Evolutionary conservation across 108 stramenopile species (phyloP), one percentile per base, ranked within the genome.

Genomic region (Asterionellopsis glacialis): DNA sequence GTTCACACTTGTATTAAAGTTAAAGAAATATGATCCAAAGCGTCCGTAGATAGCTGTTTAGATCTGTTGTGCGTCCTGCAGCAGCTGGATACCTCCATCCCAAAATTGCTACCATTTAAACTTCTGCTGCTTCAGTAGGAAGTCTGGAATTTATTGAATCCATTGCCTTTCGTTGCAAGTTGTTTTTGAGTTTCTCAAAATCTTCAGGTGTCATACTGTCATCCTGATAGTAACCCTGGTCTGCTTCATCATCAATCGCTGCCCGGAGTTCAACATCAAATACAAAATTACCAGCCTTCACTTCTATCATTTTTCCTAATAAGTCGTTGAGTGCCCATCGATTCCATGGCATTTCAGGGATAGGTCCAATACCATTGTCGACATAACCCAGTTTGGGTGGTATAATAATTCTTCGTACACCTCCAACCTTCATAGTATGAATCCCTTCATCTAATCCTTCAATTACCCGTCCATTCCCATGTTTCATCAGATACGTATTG

Each of bases 221-320:
- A 69, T 93, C 91, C 19, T 76, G 75, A 65, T 93, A 93, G 60
- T 93, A 93, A 10, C 91, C 91, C 79, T 93, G 91, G 73, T 89
- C 87, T 50, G 91, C 91, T 66, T 93, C 91, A 54, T 93, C 91
- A 39, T 84, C 82, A 11, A 89, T 70, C 12, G 81, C 66, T 18
- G 70, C 59, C 28, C 48, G 57, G 59, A 93, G 57, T 43, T 67
- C 73, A 5, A 93, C 85, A 51, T 93, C 91, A 63, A 83, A 85
- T 28, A 93, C 71, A 7, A 89, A 41, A 51, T 84, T 83, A 13
- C 91, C 91, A 28, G 83, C 87, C 51, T 60, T 69, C 16, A 72
- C 67, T 33, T 73, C 84, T 10, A 93, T 73, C 91, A 93, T 93
- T 45, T 72, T 39, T 25, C 83, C 79, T 43, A 93, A 49, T 12